Evolutionary conservation across 176 grass and related monocot genomes (phyloP).

Genomic region (Elymus sibiricus): DNA sequence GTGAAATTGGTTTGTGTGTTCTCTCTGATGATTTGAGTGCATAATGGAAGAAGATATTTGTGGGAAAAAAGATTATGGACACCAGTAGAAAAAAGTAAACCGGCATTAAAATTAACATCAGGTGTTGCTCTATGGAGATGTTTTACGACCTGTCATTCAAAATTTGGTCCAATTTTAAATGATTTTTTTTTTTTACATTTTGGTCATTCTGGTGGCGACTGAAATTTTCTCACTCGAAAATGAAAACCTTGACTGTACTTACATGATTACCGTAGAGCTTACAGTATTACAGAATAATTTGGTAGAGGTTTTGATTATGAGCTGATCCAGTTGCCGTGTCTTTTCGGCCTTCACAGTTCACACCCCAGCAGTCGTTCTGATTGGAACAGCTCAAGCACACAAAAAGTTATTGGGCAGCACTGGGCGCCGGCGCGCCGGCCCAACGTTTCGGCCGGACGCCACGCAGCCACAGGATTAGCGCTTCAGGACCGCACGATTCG

Average conservation of each 20-base stretch:
- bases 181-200: too few species aligned
- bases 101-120: too few species aligned
- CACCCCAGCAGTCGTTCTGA: background rate
- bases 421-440: too few species aligned
- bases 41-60: background rate
- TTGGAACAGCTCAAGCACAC: background rate
- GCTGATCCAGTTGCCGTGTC: background rate
- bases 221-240: background rate
- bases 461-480: too few species aligned
- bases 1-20: background rate
- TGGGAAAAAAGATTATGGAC: background rate
- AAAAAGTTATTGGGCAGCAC: background rate
- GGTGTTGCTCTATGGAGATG: background rate
- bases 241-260: background rate
- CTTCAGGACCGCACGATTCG: too few species aligned
- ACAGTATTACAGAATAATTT: background rate
- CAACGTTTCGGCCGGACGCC: too few species aligned
- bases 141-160: background rate
- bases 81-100: background rate
- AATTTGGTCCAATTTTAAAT: background rate
- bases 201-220: background rate
- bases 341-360: background rate
- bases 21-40: background rate
- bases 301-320: background rate
- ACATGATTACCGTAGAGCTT: too few species aligned